These are phyloP conservation scores for Nadsonia starkeyi-henricii DNA, from an alignment of 1,139 yeast genomes.

Conservation along the genomic window DNA sequence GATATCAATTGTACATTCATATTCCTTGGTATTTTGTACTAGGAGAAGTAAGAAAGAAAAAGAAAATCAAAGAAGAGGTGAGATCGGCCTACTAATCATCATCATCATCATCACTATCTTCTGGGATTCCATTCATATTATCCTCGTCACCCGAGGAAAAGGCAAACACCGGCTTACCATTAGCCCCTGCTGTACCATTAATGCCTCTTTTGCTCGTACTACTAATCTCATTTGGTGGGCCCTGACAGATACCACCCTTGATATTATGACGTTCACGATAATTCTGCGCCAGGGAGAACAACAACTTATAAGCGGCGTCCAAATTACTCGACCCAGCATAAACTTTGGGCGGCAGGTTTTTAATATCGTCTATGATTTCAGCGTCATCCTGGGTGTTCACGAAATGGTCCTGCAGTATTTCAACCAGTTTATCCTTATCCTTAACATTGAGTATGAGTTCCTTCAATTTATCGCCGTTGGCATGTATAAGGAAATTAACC, in stretches of 20 bases:
- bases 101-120: too few relatives aligned
- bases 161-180: not conserved
- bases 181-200: not conserved
- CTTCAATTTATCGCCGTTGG: not conserved
- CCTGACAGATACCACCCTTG: too few relatives aligned
- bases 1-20: too few relatives aligned
- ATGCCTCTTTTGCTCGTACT: not conserved
- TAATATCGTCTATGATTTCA: not conserved
- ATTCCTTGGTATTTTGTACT: too few relatives aligned
- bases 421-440: not conserved
- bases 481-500: not conserved
- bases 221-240: too few relatives aligned
- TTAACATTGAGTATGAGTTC: not conserved
- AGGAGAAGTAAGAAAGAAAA: too few relatives aligned
- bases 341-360: not conserved
- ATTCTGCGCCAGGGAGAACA: not conserved
- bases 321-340: not conserved
- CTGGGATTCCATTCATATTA: too few relatives aligned
- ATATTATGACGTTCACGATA: not conserved
- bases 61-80: constrained; percentile 2
- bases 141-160: not conserved
- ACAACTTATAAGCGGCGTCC: not conserved
- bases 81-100: not conserved
- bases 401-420: not conserved
- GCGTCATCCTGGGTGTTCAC: not conserved